Conservation (phyloP, 768 basidiomycete species). For the Phanerodontia chrysosporium region DNA sequence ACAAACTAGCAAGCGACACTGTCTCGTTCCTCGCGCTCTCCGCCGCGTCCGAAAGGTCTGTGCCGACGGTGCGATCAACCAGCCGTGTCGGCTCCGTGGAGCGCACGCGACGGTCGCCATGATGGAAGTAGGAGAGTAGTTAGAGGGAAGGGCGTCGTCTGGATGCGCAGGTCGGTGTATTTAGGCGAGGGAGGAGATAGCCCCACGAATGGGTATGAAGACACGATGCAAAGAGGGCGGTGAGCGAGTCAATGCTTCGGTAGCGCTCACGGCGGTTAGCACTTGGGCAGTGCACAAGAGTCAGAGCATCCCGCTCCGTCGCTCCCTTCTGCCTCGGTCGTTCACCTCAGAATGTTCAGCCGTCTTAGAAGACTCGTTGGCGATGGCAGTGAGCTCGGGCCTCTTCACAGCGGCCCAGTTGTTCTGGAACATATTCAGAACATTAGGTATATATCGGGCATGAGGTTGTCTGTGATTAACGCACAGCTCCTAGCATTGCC, state of each 20-base stretch:
- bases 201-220: background rate
- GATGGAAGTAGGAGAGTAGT: background rate
- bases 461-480: background rate
- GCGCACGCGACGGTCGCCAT: background rate
- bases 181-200: background rate
- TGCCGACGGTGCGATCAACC: background rate
- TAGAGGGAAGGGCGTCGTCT: background rate
- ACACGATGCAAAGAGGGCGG: constrained; percentile 6
- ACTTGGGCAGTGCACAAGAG: background rate
- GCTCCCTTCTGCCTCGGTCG: background rate
- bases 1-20: constrained; percentile 17
- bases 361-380: no score
- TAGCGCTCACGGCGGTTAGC: background rate
- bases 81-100: background rate
- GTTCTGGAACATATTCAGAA: no score
- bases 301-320: background rate
- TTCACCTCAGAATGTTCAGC: no score
- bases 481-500: background rate
- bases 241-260: constrained; percentile 2
- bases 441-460: no score
- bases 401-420: no score
- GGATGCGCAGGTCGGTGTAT: background rate
- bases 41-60: background rate
- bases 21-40: background rate
- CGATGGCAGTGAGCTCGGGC: no score